Evolutionary conservation across 176 grass and related monocot genomes (phyloP).

Genomic region (Eleusine indica): DNA sequence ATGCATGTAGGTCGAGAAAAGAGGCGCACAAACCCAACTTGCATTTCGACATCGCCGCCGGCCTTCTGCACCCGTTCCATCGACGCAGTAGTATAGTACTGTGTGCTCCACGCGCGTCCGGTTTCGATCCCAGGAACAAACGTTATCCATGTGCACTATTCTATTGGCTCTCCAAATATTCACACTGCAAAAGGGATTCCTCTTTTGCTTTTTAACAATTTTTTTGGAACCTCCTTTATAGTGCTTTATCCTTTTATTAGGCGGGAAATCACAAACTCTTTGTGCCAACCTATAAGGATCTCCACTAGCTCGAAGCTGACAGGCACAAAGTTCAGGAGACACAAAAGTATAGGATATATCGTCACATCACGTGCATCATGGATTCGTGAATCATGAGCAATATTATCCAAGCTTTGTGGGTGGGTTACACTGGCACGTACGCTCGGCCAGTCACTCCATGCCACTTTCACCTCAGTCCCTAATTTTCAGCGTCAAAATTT

Average conservation of each 20-base stretch:
- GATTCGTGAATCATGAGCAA: constrained; percentile 22
- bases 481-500: constrained; percentile 41
- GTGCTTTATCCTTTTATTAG: constrained; percentile 43
- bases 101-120: neutral
- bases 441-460: neutral
- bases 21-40: constrained; percentile 16
- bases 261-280: constrained; percentile 28
- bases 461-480: constrained; percentile 25
- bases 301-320: neutral
- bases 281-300: constrained; percentile 10
- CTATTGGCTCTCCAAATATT: neutral
- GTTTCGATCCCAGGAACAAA: constrained; percentile 30
- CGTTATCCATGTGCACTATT: constrained; percentile 39
- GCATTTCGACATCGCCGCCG: neutral
- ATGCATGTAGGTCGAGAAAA: neutral
- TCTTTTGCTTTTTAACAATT: neutral
- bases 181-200: neutral
- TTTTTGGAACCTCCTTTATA: neutral
- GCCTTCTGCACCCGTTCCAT: no score
- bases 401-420: neutral
- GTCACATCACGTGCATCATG: neutral
- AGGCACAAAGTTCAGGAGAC: constrained; percentile 3
- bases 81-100: neutral
- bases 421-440: neutral
- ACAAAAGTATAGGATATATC: neutral